phyloP scores from a whole-genome alignment of 495 filamentous ascomycete species.

The Thermothielavioides terrestris region DNA sequence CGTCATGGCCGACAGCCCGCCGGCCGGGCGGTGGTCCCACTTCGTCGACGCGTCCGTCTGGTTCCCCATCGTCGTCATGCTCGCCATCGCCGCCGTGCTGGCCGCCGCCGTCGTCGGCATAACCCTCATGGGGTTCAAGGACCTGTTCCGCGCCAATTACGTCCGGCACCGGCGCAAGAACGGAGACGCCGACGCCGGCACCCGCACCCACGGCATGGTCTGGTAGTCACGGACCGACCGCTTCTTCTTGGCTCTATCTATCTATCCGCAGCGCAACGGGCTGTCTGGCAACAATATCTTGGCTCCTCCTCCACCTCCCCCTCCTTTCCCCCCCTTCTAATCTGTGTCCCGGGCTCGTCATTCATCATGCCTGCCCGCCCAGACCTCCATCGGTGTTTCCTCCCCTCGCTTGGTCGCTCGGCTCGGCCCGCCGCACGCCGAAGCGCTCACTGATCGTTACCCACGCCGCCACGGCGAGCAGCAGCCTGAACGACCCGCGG shows the following conservation, averaged over 20 bases:
- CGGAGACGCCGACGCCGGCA: constrained; percentile 4
- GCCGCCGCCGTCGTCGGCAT: constrained; percentile 4
- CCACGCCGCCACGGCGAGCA: constrained; percentile 4
- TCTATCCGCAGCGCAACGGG: too few species aligned
- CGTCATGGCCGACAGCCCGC: background rate
- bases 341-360: too few species aligned
- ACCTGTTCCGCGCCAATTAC: constrained; percentile 10
- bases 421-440: background rate
- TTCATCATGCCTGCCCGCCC: too few species aligned
- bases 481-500: background rate
- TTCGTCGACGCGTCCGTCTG: constrained; percentile 18
- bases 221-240: constrained; percentile 20
- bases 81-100: constrained; percentile 17
- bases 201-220: constrained; percentile 24
- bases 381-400: background rate
- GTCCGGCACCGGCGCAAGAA: constrained; percentile 16
- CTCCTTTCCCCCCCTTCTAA: too few species aligned
- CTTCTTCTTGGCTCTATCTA: too few species aligned
- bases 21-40: constrained; percentile 5
- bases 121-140: constrained; percentile 14
- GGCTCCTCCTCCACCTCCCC: too few species aligned
- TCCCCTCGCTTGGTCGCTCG: background rate
- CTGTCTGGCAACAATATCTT: too few species aligned
- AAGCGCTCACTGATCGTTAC: constrained; percentile 11
- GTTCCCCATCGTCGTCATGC: constrained; percentile 22